These are phyloP conservation scores for Groenewaldozyma sp. DNA, from an alignment of 1,139 yeast species.

Conservation along the genomic window DNA sequence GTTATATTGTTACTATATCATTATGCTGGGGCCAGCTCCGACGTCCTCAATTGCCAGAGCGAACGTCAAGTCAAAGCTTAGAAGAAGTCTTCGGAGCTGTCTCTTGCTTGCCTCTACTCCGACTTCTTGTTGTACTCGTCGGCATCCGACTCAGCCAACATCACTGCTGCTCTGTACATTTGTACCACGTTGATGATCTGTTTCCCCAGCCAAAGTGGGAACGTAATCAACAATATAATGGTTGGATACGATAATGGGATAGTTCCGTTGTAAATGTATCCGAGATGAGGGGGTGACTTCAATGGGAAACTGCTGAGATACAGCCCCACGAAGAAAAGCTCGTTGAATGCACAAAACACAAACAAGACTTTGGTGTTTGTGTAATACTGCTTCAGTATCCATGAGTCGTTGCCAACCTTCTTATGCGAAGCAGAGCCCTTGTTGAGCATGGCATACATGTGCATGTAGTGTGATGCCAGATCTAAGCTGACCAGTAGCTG, in stretches of 20 bases:
- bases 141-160: conserved; percentile 75
- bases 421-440: conserved; percentile 80
- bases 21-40: too few species aligned
- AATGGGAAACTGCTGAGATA: conserved; percentile 65
- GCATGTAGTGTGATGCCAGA: conserved; percentile 94
- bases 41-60: too few species aligned
- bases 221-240: conserved; percentile 50
- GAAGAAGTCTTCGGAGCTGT: too few species aligned
- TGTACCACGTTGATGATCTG: conserved; percentile 88
- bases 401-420: conserved; percentile 64
- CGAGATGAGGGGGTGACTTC: conserved; percentile 33
- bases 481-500: conserved; percentile 82
- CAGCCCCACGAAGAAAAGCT: conserved; percentile 81
- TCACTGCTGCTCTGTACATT: conserved; percentile 72
- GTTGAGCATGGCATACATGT: conserved; percentile 90
- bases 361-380: conserved; percentile 77
- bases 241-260: conserved; percentile 56
- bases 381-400: conserved; percentile 75
- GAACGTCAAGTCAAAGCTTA: too few species aligned
- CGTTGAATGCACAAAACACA: conserved; percentile 85
- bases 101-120: not conserved
- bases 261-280: conserved; percentile 31
- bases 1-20: too few species aligned
- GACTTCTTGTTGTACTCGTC: conserved; percentile 27
- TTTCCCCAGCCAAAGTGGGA: conserved; percentile 86